These are phyloP conservation scores for Chlamydomonas incerta DNA, from an alignment of 139 green algal species.

Conservation along the genomic window DNA sequence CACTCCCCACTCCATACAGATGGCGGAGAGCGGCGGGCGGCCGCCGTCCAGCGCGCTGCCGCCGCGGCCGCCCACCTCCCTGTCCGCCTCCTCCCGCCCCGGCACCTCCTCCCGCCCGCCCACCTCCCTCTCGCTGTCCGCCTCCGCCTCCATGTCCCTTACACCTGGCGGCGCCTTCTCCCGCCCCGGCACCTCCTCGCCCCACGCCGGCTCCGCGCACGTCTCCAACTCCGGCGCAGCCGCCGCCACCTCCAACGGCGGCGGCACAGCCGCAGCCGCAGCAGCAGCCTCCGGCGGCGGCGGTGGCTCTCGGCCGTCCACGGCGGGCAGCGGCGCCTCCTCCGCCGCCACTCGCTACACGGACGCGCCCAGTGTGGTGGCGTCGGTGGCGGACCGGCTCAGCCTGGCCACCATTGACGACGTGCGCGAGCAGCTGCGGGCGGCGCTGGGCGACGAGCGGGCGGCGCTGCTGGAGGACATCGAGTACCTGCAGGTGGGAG, in stretches of 20 bases:
- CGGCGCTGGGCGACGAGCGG: slow-evolving; percentile 45
- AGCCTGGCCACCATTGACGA: slow-evolving; percentile 54
- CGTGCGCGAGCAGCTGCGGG: slow-evolving; percentile 35
- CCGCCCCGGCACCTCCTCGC: slow-evolving; percentile 27
- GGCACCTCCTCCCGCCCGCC: slow-evolving; percentile 24
- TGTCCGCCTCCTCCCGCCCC: slow-evolving; percentile 4
- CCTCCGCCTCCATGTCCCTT: slow-evolving; percentile 15
- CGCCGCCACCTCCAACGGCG: no score
- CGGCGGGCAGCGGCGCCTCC: no score
- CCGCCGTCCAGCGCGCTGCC: slow-evolving; percentile 13
- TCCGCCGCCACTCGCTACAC: slow-evolving; percentile 8
- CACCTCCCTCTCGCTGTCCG: slow-evolving; percentile 20
- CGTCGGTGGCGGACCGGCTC: slow-evolving; percentile 40
- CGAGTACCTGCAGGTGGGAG: slow-evolving; percentile 46
- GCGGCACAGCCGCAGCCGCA: no score
- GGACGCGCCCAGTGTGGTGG: slow-evolving; percentile 30
- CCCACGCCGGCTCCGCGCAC: background rate
- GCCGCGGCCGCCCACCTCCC: slow-evolving; percentile 12
- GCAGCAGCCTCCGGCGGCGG: no score
- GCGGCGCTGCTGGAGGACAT: slow-evolving; percentile 54
- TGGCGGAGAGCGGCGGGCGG: background rate
- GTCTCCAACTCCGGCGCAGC: background rate
- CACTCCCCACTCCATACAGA: background rate
- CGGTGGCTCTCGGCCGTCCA: no score
- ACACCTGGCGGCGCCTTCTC: background rate